phyloP scores from a whole-genome alignment of 345 rosid species.

The Gossypium turneri region DNA sequence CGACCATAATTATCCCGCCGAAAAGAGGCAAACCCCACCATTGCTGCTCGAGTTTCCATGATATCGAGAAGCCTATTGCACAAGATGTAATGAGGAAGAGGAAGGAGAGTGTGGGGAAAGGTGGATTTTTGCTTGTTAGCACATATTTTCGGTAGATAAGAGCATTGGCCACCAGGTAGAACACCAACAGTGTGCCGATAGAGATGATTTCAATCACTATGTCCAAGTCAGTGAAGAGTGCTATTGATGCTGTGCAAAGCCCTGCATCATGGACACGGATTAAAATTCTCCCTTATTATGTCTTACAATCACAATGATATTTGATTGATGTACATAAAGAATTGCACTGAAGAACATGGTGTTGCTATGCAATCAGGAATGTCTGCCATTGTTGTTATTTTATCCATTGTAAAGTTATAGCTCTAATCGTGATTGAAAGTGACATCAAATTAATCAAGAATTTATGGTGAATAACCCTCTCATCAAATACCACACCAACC shows the following conservation, averaged over 20 bases:
- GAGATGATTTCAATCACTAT: constrained; percentile 68
- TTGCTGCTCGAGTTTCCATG: constrained; percentile 53
- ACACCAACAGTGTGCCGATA: constrained; percentile 78
- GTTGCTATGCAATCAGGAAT: not conserved
- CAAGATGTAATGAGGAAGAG: constrained; percentile 61
- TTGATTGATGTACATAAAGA: not conserved
- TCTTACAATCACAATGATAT: not conserved
- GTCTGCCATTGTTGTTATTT: not conserved
- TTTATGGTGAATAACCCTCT: not conserved
- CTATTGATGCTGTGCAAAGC: constrained; percentile 83
- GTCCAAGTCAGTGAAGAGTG: constrained; percentile 73
- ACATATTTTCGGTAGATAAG: constrained; percentile 65
- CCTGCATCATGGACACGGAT: constrained; percentile 39
- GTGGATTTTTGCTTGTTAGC: constrained; percentile 40
- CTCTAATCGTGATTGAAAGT: not conserved
- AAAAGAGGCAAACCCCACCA: constrained; percentile 55
- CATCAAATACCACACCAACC: not conserved
- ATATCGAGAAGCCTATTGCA: constrained; percentile 60
- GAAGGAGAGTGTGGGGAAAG: constrained; percentile 54
- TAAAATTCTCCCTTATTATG: not conserved
- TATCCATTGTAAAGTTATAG: not conserved
- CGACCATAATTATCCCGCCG: constrained; percentile 30
- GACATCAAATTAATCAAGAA: not conserved
- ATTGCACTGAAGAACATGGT: not conserved
- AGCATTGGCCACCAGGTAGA: constrained; percentile 87